Evolutionary conservation across 1,139 yeast species (phyloP).

Genomic region (Candida pseudoviswanathii): DNA sequence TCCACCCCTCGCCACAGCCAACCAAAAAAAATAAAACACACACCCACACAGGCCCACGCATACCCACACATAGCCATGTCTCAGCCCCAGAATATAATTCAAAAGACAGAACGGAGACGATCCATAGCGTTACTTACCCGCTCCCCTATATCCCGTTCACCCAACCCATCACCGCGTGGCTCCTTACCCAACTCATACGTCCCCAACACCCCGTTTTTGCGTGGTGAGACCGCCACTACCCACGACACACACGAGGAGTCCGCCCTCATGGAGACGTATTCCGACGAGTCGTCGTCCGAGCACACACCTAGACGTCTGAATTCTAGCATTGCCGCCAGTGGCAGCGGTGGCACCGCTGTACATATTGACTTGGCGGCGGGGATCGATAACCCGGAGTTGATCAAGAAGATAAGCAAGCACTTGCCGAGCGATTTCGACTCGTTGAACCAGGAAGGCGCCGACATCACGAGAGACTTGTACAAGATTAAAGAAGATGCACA

Average conservation of each 20-base stretch:
- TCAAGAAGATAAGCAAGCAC: conserved; percentile 32
- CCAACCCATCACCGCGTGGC: conserved; percentile 20
- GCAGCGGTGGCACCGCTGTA: neutral
- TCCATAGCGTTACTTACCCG: conserved; percentile 38
- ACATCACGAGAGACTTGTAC: conserved; percentile 79
- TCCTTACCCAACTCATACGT: conserved; percentile 28
- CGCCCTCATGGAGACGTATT: conserved; percentile 19
- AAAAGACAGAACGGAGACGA: conserved; percentile 22
- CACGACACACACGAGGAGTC: conserved; percentile 2
- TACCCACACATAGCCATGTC: conserved; percentile 9
- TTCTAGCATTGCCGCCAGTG: conserved; percentile 1
- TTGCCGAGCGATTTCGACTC: conserved; percentile 36
- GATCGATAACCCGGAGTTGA: conserved; percentile 26
- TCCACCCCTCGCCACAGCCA: neutral
- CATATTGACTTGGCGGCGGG: conserved; percentile 22
- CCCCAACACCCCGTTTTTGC: conserved; percentile 27
- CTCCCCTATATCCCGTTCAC: conserved; percentile 34
- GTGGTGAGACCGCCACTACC: conserved; percentile 11
- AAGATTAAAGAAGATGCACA: conserved; percentile 48
- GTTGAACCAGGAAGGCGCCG: conserved; percentile 79
- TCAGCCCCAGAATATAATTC: conserved; percentile 12
- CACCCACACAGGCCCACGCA: neutral
- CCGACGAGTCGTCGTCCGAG: conserved; percentile 13
- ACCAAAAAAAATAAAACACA: neutral
- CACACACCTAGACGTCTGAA: neutral